Conservation (phyloP, 2,329 filamentous ascomycete genomes). For the Trichoderma semiorbis region DNA sequence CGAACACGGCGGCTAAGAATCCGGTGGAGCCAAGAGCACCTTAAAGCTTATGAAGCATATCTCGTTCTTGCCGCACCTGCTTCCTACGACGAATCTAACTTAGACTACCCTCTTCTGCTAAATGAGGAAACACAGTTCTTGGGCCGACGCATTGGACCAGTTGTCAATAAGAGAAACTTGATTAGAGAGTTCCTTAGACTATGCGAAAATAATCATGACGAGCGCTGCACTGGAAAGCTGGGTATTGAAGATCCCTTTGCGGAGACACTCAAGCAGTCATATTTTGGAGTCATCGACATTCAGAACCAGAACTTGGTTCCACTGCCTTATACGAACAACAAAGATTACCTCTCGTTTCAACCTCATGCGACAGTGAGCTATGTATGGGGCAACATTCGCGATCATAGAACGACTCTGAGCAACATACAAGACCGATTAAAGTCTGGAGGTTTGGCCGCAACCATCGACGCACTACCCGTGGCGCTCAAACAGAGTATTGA, state of each 20-base stretch:
- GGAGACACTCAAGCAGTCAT: background rate
- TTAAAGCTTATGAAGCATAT: background rate
- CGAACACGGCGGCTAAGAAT: background rate
- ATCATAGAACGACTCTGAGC: background rate
- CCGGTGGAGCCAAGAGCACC: background rate
- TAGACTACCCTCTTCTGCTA: background rate
- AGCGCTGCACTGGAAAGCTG: background rate
- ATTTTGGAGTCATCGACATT: background rate
- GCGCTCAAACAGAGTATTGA: background rate
- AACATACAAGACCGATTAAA: background rate
- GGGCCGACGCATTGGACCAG: background rate
- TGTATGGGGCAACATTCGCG: background rate
- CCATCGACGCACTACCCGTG: background rate
- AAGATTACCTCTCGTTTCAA: background rate
- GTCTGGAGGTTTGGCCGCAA: background rate
- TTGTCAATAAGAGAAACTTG: background rate
- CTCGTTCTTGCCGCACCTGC: background rate
- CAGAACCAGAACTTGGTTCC: background rate
- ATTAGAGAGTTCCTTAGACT: background rate
- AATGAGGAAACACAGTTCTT: background rate
- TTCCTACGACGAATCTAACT: background rate
- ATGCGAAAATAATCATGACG: background rate
- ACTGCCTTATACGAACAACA: background rate
- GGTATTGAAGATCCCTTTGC: background rate
- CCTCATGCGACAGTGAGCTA: background rate